Base-by-base conservation (phyloP, 345 rosid genomes). In the Citrus sp. region DNA sequence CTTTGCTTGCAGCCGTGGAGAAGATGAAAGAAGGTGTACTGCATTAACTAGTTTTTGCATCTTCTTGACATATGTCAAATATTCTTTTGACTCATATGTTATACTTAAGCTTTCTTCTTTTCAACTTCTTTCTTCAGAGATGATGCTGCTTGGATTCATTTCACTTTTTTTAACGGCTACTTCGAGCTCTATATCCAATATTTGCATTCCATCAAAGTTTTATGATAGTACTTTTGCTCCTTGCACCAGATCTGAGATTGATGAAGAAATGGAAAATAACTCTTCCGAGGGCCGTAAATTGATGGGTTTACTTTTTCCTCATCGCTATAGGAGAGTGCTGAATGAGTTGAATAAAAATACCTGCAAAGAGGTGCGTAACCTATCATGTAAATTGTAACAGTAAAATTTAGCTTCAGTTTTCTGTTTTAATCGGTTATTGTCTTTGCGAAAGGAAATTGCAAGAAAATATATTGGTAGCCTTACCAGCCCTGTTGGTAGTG, bases 81-180 rank as follows among this genome's bases (percentile, higher is more conserved):
- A 13, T 8, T 75, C 40, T 30, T 64, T 42, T 49, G 65, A 34
- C 14, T 78, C 42, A 21, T 78, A 66, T 35, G 59, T 51, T 42
- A 40, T 58, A 73, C 6, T 19, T 66, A 64, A 49, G 58, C 56
- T 76, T 22, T 9, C 64, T 21, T 67, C 66, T 59, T 32, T 67
- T 83, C 79, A 63, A 38, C 70, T 81, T 58, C 22, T 69, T 8
- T 79, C 38, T 78, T 69, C 89, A 96, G 98, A 96, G 88, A 84
- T 96, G 91, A 96, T 94, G 99, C 89, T 96, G 84, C 99, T 94
- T 66, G 98, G 98, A 34, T 96, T 96, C 87, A 96, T 96, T 74
- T 96, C 99, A 80, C 97, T 96, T 78, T 88, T 96, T 78, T 86
- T 96, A 32, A 89, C 97, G 60, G 98, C 99, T 62, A 88, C 93